A percentile compares a stretch with the other conserved stretches of the same genome.
Conservation (phyloP, 192 early-diverging fungal species). For the Coemansia sp. region DNA sequence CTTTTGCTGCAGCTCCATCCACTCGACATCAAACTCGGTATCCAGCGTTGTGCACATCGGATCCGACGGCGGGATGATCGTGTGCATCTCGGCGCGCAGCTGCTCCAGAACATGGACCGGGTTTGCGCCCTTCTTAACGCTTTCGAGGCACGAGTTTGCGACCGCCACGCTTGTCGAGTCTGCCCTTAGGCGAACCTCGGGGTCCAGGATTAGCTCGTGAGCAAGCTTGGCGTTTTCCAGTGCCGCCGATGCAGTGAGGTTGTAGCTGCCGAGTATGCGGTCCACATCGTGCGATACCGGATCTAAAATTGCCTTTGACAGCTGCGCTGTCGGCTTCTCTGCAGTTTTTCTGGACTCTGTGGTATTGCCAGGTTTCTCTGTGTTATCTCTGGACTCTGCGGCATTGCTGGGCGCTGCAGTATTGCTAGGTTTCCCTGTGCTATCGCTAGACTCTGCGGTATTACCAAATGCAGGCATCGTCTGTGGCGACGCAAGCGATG, state of each 20-base stretch:
- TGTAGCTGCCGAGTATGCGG: constrained; percentile 26
- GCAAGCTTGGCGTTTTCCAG: constrained; percentile 37
- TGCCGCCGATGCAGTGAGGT: constrained; percentile 25
- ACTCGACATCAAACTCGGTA: constrained; percentile 31
- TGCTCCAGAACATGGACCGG: constrained; percentile 20
- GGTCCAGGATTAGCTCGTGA: constrained; percentile 40
- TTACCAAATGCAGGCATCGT: not conserved
- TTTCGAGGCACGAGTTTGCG: not conserved
- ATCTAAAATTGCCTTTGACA: constrained; percentile 32
- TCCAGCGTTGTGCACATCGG: constrained; percentile 12
- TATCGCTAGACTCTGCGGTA: too few relatives aligned
- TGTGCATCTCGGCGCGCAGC: constrained; percentile 24
- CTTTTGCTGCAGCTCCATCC: constrained; percentile 15
- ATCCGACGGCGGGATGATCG: constrained; percentile 18
- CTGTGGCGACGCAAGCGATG: constrained; percentile 17
- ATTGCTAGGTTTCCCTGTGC: too few relatives aligned
- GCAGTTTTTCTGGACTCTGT: not conserved
- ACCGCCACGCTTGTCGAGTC: constrained; percentile 17
- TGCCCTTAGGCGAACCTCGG: constrained; percentile 17
- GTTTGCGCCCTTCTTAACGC: not conserved
- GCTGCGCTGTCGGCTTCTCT: not conserved
- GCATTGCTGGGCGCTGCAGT: too few relatives aligned
- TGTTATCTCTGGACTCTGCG: too few relatives aligned
- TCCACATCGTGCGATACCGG: constrained; percentile 24
- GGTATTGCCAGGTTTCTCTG: too few relatives aligned